phyloP scores from a whole-genome alignment of 805 yeast species.

The Brettanomyces naardenensis region DNA sequence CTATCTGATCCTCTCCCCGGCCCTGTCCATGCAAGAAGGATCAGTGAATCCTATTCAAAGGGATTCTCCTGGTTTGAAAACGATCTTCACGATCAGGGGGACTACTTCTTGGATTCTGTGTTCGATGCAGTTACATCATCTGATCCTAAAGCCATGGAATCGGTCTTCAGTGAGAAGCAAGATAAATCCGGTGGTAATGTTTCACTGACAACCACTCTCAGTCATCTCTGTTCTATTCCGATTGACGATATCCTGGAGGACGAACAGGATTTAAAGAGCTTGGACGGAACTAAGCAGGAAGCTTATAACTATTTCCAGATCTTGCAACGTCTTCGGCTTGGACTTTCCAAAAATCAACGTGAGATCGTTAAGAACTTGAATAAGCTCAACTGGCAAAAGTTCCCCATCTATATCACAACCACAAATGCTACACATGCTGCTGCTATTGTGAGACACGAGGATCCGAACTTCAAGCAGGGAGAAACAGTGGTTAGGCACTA shows the following conservation, averaged over 20 bases:
- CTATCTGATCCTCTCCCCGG: slow-evolving; percentile 16
- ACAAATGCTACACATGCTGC: slow-evolving; percentile 76
- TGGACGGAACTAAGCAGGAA: slow-evolving; percentile 4
- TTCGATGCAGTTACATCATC: slow-evolving; percentile 45
- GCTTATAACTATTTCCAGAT: slow-evolving; percentile 10
- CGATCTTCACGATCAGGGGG: slow-evolving; percentile 52
- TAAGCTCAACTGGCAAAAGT: slow-evolving; percentile 57
- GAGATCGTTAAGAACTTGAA: slow-evolving; percentile 52
- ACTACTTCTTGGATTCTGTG: slow-evolving; percentile 54
- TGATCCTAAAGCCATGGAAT: slow-evolving; percentile 14
- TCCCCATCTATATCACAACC: slow-evolving; percentile 57
- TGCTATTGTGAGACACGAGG: slow-evolving; percentile 58
- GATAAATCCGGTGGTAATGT: slow-evolving; percentile 14
- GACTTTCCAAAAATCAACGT: slow-evolving; percentile 36
- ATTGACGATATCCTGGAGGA: slow-evolving; percentile 13
- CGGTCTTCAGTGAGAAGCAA: slow-evolving; percentile 22
- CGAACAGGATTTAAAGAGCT: slow-evolving; percentile 11
- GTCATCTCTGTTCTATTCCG: slow-evolving; percentile 21
- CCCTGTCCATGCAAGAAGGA: slow-evolving; percentile 6
- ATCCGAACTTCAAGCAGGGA: slow-evolving; percentile 60
- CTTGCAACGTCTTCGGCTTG: slow-evolving; percentile 26
- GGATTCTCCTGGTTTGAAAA: slow-evolving; percentile 29
- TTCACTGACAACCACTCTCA: slow-evolving; percentile 19
- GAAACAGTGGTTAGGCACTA: slow-evolving; percentile 59
- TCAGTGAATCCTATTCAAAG: slow-evolving; percentile 20